Conservation (phyloP, 352 stramenopile genomes). For the Pythium phragmitis region DNA sequence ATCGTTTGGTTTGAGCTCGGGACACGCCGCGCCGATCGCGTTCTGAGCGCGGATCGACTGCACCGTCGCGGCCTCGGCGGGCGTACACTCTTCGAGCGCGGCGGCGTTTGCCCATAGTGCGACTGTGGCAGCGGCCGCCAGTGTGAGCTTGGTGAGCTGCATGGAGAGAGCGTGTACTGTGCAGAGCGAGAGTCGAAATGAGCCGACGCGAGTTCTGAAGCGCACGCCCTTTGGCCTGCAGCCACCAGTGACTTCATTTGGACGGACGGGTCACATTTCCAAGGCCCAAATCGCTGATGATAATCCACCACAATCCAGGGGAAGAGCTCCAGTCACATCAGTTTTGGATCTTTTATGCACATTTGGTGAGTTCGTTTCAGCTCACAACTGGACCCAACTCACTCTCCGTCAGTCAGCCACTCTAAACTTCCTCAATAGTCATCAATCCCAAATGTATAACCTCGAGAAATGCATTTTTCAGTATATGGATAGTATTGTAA, state of each 20-base stretch:
- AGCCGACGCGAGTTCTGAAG: not conserved
- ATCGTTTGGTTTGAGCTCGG: slow-evolving; percentile 12
- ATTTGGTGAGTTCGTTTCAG: too few species aligned
- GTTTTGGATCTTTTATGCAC: too few species aligned
- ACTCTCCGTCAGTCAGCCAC: too few species aligned
- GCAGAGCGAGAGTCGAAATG: not conserved
- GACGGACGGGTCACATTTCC: too few species aligned
- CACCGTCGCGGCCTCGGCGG: slow-evolving; percentile 13
- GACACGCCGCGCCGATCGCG: slow-evolving; percentile 3
- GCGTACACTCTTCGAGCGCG: slow-evolving; percentile 8
- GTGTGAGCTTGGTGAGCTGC: slow-evolving; percentile 4
- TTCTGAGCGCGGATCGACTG: slow-evolving; percentile 1
- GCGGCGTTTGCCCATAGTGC: not conserved
- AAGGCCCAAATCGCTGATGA: too few species aligned
- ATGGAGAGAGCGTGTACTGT: not conserved
- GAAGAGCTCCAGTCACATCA: too few species aligned
- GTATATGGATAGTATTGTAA: too few species aligned
- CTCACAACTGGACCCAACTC: too few species aligned
- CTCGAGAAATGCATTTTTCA: too few species aligned
- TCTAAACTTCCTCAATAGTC: too few species aligned
- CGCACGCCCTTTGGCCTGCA: not conserved
- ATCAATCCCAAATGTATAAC: too few species aligned
- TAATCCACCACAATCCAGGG: too few species aligned
- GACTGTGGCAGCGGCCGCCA: not conserved
- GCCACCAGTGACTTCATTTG: not conserved